These are phyloP conservation scores for Brassica nigra DNA, from an alignment of 345 rosid genomes.

Conservation along the genomic window DNA sequence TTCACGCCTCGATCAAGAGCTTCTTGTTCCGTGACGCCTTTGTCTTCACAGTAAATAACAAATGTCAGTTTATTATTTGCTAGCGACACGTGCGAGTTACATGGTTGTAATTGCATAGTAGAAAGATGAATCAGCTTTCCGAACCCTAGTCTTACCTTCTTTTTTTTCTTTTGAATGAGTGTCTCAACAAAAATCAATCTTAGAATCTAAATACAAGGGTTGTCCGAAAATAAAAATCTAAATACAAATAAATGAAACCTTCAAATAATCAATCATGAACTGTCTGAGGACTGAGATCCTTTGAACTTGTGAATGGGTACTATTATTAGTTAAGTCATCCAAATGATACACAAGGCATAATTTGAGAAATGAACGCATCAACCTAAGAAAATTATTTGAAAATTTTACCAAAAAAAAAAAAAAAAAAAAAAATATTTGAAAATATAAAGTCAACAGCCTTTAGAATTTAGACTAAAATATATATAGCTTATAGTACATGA, in stretches of 20 bases:
- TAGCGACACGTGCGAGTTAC: slow-evolving; percentile 19
- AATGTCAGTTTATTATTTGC: background rate
- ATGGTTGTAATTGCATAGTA: background rate
- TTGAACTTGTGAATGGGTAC: background rate
- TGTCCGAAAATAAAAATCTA: too few species aligned
- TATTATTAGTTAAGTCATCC: background rate
- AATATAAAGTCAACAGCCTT: background rate
- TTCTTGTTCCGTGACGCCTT: slow-evolving; percentile 28
- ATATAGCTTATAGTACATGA: background rate
- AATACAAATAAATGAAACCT: background rate
- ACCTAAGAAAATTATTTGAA: too few species aligned
- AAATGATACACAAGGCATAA: background rate
- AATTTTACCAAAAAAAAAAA: too few species aligned
- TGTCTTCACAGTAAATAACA: slow-evolving; percentile 11
- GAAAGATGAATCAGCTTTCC: background rate
- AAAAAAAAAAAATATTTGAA: background rate
- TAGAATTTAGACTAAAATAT: background rate
- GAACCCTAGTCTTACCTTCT: slow-evolving; percentile 20
- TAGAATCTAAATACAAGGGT: background rate
- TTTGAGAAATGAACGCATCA: background rate
- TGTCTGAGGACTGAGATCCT: background rate
- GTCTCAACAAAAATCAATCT: background rate
- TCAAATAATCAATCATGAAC: background rate
- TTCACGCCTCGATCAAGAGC: slow-evolving; percentile 29
- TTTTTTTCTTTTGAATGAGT: background rate